Base-by-base conservation (phyloP, 2,329 filamentous ascomycete species). In the Penicillium sp. region DNA sequence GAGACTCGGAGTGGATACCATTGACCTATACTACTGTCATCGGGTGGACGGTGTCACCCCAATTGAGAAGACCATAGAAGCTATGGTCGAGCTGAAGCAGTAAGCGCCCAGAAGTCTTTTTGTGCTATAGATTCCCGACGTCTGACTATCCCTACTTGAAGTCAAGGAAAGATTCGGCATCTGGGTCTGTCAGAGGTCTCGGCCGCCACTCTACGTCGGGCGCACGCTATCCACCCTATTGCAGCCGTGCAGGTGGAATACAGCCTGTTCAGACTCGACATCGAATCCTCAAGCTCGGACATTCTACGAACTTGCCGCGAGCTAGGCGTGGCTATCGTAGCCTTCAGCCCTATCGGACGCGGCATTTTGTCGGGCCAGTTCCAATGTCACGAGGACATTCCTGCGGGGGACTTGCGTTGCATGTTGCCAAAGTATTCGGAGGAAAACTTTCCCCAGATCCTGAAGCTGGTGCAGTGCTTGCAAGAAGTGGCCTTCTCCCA, bases 271-370 rank as follows among this genome's bases (percentile, higher is more conserved):
- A 72, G 74, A 3, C 72, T 78, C 0, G 80, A 81, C 14, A 81
- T 83, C 59, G 82, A 84, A 67, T 71, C 74, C 4, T 69, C 75
- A 0, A 71, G 77, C 42, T 81, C 79, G 0, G 70, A 79, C 25
- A 73, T 89, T 1, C 75, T 88, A 1, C 72, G 78, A 31, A 85
- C 85, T 0, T 83, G 80, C n/a, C 76, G 80, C 2, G 84, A 88
- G 67, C 81, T 89, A 2, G 86, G 85, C 1, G 76, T 86, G 2
- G 76, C 83, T 0, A 74, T 85, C 5, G 79, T 89, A 2, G 81
- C 84, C 1, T 88, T 86, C 73, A 82, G 80, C 15, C 86, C 86
- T 1, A 79, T 89, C 2, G 85, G 85, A 2, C 79, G 85, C 1
- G 86, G 86, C 10, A 72, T 88, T 60, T 67, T 89, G 25, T 82